phyloP scores from a whole-genome alignment of 768 basidiomycete species.

The Mycena galericulata region DNA sequence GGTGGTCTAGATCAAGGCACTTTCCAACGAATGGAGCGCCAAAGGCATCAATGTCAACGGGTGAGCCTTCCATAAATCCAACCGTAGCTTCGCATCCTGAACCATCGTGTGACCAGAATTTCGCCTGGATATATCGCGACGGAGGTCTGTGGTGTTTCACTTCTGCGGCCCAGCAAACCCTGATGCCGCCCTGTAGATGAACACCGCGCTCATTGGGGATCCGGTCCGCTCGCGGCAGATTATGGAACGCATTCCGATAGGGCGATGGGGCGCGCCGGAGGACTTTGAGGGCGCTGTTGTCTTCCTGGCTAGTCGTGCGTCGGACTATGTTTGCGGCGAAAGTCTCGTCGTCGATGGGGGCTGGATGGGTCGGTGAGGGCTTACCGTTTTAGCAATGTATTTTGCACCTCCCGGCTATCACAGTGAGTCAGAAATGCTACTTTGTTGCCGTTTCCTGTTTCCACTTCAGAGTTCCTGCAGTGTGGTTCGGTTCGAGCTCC shows the following conservation, averaged over 20 bases:
- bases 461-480: too few species aligned
- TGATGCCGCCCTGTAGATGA: slow-evolving; percentile 32
- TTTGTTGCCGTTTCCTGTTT: too few species aligned
- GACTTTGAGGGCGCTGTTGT: slow-evolving; percentile 83
- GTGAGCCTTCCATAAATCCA: neutral
- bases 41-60: slow-evolving; percentile 60
- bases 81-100: neutral
- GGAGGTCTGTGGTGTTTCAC: slow-evolving; percentile 44
- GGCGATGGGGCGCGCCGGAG: slow-evolving; percentile 75
- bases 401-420: too few species aligned
- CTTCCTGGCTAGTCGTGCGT: slow-evolving; percentile 76
- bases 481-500: too few species aligned
- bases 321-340: slow-evolving; percentile 81
- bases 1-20: slow-evolving; percentile 28
- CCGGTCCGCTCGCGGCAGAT: slow-evolving; percentile 78
- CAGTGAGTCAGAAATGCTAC: too few species aligned
- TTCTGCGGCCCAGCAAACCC: neutral
- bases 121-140: slow-evolving; percentile 61
- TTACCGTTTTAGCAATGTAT: too few species aligned
- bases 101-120: slow-evolving; percentile 38
- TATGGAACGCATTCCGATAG: slow-evolving; percentile 78
- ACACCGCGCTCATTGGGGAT: slow-evolving; percentile 59
- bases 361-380: slow-evolving; percentile 42
- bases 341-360: slow-evolving; percentile 74
- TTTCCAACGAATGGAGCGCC: slow-evolving; percentile 61